Evolutionary conservation across 2,329 filamentous ascomycete genomes (phyloP), one percentile per base, ranked within the genome.

Genomic region (Sphaerulina musiva): DNA sequence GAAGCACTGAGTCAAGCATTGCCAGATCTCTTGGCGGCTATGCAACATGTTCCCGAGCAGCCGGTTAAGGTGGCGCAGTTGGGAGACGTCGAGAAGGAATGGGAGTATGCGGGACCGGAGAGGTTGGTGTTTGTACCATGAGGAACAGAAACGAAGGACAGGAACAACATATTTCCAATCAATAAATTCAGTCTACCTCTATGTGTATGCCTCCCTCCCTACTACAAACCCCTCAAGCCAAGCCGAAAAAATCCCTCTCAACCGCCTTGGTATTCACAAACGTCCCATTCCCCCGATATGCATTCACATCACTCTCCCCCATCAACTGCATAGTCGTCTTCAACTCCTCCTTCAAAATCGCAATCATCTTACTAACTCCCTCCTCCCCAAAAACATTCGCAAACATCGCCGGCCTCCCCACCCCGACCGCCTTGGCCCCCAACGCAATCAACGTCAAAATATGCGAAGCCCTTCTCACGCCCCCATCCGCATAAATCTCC

Each of bases 301-400:
- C 55, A 53, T 57, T 46, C 11, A 59, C 46, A 49, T 59, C 49
- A 12, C 39, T 20, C 49, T 57, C 39, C 1, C 54, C 57, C 45
- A 59, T 55, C 45, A 59, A 40, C 32, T 48, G 34, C 57, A 57
- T 57, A 42, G 57, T 59, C 9, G 52, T 59, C 55, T 54, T 46
- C 29, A 59, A 46, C 51, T 59, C 56, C 41, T 46, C 39, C 38
- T 9, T 51, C 44, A 59, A 40, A 40, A 56, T 56, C 3, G 42
- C 40, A 46, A 59, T 56, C 51, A 55, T 49, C 51, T 59, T 54
- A 14, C 20, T 41, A 0, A 86, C 83, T 49, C 84, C 84, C 32
- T 76, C 74, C 66, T 79, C 78, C 2, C 84, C 84, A 56, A 82
- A 80, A 38, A 73, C 64, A 59, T 79, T 78, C 46, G 75, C 72